Evolutionary conservation across 176 grass and related monocot species (phyloP).

Genomic region (Triticum monococcum): DNA sequence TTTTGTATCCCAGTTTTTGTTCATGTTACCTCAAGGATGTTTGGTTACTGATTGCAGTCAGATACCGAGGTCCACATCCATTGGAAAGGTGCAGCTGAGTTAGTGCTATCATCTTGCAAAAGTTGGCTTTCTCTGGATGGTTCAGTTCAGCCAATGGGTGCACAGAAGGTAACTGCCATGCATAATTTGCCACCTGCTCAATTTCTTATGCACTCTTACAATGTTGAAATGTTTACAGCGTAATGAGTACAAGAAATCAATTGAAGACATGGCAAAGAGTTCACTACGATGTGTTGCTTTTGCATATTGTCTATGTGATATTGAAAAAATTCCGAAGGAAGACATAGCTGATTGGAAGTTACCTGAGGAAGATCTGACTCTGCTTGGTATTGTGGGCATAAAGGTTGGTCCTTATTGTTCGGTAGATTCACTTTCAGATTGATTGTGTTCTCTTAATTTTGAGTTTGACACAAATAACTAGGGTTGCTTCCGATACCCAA

Average conservation of each 20-base stretch:
- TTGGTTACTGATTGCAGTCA: slow-evolving; percentile 54
- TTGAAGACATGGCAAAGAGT: slow-evolving; percentile 76
- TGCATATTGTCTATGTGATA: slow-evolving; percentile 61
- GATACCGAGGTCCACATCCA: slow-evolving; percentile 66
- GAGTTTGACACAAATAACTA: not conserved
- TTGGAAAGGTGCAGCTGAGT: slow-evolving; percentile 98
- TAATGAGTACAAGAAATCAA: slow-evolving; percentile 72
- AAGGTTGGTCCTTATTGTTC: slow-evolving; percentile 62
- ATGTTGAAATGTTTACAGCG: slow-evolving; percentile 49
- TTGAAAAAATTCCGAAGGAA: slow-evolving; percentile 51
- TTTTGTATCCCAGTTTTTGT: slow-evolving; percentile 22
- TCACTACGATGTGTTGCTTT: slow-evolving; percentile 94
- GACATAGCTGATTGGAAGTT: slow-evolving; percentile 79
- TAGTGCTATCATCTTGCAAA: slow-evolving; percentile 82
- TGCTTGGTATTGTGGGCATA: slow-evolving; percentile 85
- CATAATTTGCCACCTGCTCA: not conserved
- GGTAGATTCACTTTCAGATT: slow-evolving; percentile 23
- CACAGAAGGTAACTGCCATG: slow-evolving; percentile 52
- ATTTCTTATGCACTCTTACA: slow-evolving; percentile 17
- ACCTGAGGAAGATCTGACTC: slow-evolving; percentile 78
- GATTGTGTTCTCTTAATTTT: not conserved
- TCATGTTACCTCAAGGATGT: slow-evolving; percentile 31
- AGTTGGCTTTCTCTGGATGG: slow-evolving; percentile 70
- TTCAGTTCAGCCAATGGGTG: slow-evolving; percentile 59
- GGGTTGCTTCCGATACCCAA: slow-evolving; percentile 1